These are phyloP conservation scores for Linnemannia hyalina DNA, from an alignment of 192 early-diverging fungal genomes.

Conservation along the genomic window DNA sequence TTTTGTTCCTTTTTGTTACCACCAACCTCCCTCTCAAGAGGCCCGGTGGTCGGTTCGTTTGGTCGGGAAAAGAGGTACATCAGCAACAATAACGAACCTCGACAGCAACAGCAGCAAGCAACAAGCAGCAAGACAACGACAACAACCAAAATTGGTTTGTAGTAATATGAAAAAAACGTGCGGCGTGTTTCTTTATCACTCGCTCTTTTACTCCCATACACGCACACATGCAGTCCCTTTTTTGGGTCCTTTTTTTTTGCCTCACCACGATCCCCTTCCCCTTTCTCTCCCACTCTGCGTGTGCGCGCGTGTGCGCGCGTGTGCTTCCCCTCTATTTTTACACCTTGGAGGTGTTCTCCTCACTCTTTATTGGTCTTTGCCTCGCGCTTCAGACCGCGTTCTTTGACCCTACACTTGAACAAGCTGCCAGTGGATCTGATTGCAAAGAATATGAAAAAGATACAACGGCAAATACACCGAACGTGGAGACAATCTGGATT, in stretches of 20 bases:
- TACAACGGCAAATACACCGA: background rate
- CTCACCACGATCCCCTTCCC: background rate
- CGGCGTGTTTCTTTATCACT: slow-evolving; percentile 3
- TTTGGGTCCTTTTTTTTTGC: background rate
- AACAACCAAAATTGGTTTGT: background rate
- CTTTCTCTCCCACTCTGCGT: slow-evolving; percentile 2
- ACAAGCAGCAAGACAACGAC: background rate
- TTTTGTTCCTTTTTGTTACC: background rate
- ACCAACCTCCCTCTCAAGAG: background rate
- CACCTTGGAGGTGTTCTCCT: too few species aligned
- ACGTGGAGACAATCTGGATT: slow-evolving; percentile 1
- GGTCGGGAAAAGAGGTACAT: background rate
- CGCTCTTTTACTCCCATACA: background rate
- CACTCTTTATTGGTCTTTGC: too few species aligned
- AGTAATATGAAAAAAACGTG: slow-evolving; percentile 47
- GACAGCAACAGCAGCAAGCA: background rate
- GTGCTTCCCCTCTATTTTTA: background rate
- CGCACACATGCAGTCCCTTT: background rate
- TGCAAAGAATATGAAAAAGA: background rate
- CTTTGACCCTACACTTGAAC: background rate
- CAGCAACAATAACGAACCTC: too few species aligned
- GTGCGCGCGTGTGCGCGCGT: too few species aligned
- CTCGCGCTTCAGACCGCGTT: background rate
- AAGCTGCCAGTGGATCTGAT: background rate
- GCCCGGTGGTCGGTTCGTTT: background rate